Base-by-base conservation (phyloP, 495 filamentous ascomycete species). In the Pyronema omphalodes region DNA sequence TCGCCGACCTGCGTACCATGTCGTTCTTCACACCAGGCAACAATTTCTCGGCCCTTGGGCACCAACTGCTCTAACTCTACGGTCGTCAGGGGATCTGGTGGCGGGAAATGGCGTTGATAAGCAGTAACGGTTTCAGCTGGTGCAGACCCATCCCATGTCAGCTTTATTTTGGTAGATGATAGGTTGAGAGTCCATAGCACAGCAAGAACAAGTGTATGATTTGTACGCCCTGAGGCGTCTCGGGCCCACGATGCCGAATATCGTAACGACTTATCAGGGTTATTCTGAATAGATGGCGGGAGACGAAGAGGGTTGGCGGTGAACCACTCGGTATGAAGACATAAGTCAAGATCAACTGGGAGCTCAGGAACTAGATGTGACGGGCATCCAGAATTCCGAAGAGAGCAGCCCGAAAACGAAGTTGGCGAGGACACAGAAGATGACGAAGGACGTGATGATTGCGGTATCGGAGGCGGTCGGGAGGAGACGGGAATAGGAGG, bases 81-180 rank as follows among this genome's bases (percentile, higher is more conserved):
- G 41, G 40, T 7, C 8, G 53, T 40, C 14, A 58, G 12, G 33
- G 58, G 59, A 9, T 49, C 34, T 7, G 70, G 70, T 9, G 67
- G 60, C 3, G 70, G 66, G 36, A 63, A 60, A 53, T 71, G 65
- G 55, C 61, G 67, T 51, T 71, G 70, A 40, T 67, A 44, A 5
- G 63, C 64, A 54, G 60, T 62, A 35, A 66, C 66, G 8, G 67
- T 71, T 18, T 55, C 34, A 17, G 49, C 54, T 0, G 70, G 70
- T 52, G 69, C 64, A 7, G 67, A 64, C 6, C 56, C 55, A 53
- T 71, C 67, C 70, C 70, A 71, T 7, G 59, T 67, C 14, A 72
- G 36, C 41, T 57, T 64, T 9, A 72, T 64, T 34, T 66, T 69
- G 3, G 67, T 68, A 4, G 56, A 65, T 8, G 61, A 65, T 14